Percentiles rank a stretch among this genome's conserved stretches.
phyloP scores from a whole-genome alignment of 148 eudicot genomes.

The Silene uniflora region DNA sequence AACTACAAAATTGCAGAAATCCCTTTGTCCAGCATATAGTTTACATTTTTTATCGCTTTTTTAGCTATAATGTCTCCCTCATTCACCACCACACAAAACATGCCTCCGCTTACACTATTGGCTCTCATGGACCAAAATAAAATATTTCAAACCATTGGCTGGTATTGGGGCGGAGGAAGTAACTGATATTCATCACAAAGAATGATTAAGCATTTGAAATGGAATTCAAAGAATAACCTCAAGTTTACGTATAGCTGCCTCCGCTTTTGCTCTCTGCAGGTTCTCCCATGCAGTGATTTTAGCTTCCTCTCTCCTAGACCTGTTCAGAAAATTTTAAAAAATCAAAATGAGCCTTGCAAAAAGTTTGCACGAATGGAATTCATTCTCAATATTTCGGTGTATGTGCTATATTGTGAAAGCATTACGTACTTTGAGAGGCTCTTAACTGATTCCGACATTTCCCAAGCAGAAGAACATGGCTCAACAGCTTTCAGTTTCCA shows the following conservation, averaged over 20 bases:
- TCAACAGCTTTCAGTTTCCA: slow-evolving; percentile 67
- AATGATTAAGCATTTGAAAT: background rate
- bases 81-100: background rate
- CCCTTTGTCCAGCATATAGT: no score
- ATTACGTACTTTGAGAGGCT: slow-evolving; percentile 58
- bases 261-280: slow-evolving; percentile 95
- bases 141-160: no score
- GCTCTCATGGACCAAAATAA: background rate
- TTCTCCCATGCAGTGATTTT: slow-evolving; percentile 96
- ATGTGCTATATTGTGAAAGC: background rate
- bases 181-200: background rate
- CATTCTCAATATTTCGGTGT: background rate
- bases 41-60: no score
- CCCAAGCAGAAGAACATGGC: slow-evolving; percentile 60
- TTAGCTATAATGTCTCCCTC: background rate
- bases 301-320: slow-evolving; percentile 79
- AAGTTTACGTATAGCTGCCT: slow-evolving; percentile 81
- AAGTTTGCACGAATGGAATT: background rate
- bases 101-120: background rate
- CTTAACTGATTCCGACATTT: slow-evolving; percentile 55
- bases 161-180: no score
- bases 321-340: slow-evolving; percentile 19
- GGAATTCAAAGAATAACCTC: slow-evolving; percentile 52
- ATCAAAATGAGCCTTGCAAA: slow-evolving; percentile 5
- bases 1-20: no score